These are phyloP conservation scores for Dactylonectria macrodidyma DNA, from an alignment of 2,329 filamentous ascomycete species.

Conservation along the genomic window DNA sequence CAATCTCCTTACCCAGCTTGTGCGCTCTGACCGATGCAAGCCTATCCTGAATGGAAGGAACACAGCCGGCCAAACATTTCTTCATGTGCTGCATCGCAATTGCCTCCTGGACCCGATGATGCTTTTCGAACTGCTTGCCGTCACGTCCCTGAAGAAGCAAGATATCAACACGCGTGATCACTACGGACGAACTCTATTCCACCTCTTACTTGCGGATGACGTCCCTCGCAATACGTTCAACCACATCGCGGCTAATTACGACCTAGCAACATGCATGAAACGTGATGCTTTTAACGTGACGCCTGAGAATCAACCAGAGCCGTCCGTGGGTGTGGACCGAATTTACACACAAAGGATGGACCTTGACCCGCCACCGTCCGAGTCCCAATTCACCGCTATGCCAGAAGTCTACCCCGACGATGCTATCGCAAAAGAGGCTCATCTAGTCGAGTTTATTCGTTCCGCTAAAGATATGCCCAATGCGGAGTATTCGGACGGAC, in stretches of 20 bases:
- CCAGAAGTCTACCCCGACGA: constrained; percentile 21
- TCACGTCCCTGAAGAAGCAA: constrained; percentile 42
- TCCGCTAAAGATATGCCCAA: constrained; percentile 35
- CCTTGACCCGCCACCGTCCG: constrained; percentile 42
- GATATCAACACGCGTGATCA: constrained; percentile 58
- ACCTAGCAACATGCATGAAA: constrained; percentile 51
- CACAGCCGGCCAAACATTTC: constrained; percentile 63
- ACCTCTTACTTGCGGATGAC: constrained; percentile 56
- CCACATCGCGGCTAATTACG: constrained; percentile 46
- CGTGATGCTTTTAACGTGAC: constrained; percentile 65
- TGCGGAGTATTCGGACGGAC: constrained; percentile 57
- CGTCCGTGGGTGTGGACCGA: constrained; percentile 22
- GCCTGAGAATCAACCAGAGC: constrained; percentile 36
- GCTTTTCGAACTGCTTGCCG: constrained; percentile 49
- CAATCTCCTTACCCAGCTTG: constrained; percentile 48
- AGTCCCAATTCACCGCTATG: constrained; percentile 13
- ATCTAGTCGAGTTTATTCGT: constrained; percentile 42
- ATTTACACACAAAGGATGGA: constrained; percentile 36
- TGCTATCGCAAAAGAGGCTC: constrained; percentile 36
- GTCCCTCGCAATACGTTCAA: constrained; percentile 52
- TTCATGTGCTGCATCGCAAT: constrained; percentile 58
- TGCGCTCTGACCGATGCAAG: constrained; percentile 36
- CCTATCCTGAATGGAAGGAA: constrained; percentile 53
- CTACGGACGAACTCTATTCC: constrained; percentile 69
- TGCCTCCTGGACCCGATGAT: constrained; percentile 52